Evolutionary conservation across 495 filamentous ascomycete species (phyloP).

Genomic region (Penicillium lividum): DNA sequence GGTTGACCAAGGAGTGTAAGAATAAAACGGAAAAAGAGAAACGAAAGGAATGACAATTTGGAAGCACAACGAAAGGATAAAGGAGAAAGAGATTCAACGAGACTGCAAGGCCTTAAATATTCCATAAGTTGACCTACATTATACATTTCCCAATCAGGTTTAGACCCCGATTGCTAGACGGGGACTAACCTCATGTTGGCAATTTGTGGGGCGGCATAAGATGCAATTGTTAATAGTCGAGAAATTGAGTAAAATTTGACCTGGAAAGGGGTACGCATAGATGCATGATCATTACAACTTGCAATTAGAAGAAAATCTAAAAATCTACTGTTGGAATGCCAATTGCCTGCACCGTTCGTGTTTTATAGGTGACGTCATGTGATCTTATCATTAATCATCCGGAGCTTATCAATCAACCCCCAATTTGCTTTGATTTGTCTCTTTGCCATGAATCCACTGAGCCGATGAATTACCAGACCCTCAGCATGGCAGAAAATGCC

Average conservation of each 20-base stretch:
- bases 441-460: conserved; percentile 10
- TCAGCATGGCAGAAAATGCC: conserved; percentile 37
- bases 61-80: background rate
- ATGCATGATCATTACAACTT: no score
- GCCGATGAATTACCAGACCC: conserved; percentile 43
- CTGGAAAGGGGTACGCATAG: no score
- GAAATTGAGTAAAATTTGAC: no score
- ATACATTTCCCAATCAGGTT: conserved; percentile 6
- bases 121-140: background rate
- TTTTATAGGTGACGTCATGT: conserved; percentile 24
- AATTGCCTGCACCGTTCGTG: background rate
- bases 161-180: conserved; percentile 12
- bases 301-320: no score
- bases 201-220: background rate
- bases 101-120: background rate
- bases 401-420: conserved; percentile 17
- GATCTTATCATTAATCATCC: conserved; percentile 26
- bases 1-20: background rate
- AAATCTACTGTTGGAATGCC: no score
- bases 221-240: background rate
- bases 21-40: background rate
- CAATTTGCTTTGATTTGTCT: background rate
- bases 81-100: background rate
- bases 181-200: conserved; percentile 7
- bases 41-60: background rate